Evolutionary conservation across 1,284 basidiomycete species (phyloP), one percentile per base, ranked within the genome.

Genomic region (Cutaneotrichosporon daszewskae): DNA sequence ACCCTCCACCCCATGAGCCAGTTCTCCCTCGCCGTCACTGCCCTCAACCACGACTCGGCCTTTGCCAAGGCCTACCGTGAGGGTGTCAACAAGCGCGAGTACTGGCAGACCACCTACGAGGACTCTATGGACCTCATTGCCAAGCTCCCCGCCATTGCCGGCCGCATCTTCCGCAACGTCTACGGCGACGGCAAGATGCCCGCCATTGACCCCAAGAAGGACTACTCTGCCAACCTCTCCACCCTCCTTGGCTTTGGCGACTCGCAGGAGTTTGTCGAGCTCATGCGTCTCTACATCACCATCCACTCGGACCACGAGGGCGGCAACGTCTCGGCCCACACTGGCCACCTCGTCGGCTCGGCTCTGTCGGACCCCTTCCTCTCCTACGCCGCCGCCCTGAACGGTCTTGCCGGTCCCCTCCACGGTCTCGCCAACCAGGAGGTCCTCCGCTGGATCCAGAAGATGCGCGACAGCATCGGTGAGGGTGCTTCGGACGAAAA

Each of bases 221-320:
- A 98, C 72, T 89, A 96, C 73, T 92, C 91, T 24, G 81, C 84
- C 73, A 98, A 98, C 75, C 80, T 95, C 60, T 79, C 92, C 40
- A 83, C 82, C 59, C 81, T 95, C 55, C 87, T 97, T 53, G 94
- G 94, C 55, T 96, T 88, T 68, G 89, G 87, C 47, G 85, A 90
- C 56, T 87, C 90, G 61, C 73, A 79, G 49, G 84, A 81, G 44
- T 96, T 98, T 58, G 86, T 94, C 54, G 94, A 98, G 75, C 81
- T 96, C 55, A 82, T 97, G 73, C 82, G 94, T 60, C 80, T 97
- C 50, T 98, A 97, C 79, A 84, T 97, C 73, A 94, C 91, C 64
- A 94, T 98, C 66, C 94, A 98, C 80, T 87, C 87, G 67, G 92
- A 97, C 72, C 92, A 97, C 75, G 92, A 97, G 74, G 94, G 94